A percentile compares a stretch with the other conserved stretches of the same genome.
phyloP scores from a whole-genome alignment of 108 stramenopile species.

The Stephanodiscus triporus region DNA sequence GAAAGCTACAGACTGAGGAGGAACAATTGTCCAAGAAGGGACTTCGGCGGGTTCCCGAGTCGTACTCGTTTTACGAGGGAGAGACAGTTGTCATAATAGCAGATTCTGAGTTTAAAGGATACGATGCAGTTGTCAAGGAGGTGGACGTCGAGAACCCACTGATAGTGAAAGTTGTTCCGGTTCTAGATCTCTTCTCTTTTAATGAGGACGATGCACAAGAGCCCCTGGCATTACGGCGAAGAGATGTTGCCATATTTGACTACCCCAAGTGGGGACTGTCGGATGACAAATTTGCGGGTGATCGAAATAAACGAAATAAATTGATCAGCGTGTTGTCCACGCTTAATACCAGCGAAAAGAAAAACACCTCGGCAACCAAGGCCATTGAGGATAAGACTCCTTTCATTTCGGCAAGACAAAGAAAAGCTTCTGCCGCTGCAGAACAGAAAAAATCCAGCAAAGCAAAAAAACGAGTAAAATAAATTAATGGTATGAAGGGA shows the following conservation, averaged over 20 bases:
- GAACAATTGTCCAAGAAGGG: slow-evolving; percentile 67
- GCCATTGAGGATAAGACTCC: slow-evolving; percentile 14
- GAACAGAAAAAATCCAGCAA: slow-evolving; percentile 45
- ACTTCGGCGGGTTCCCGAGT: slow-evolving; percentile 49
- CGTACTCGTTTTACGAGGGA: slow-evolving; percentile 52
- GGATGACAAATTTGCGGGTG: slow-evolving; percentile 2
- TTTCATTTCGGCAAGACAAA: slow-evolving; percentile 52
- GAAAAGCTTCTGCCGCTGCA: slow-evolving; percentile 55
- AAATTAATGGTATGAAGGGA: not conserved
- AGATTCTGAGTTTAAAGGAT: slow-evolving; percentile 66
- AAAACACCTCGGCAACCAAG: slow-evolving; percentile 9
- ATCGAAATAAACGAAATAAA: slow-evolving; percentile 38
- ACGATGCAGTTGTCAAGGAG: slow-evolving; percentile 38
- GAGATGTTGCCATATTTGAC: slow-evolving; percentile 77
- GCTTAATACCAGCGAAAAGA: slow-evolving; percentile 22
- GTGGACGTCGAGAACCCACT: slow-evolving; percentile 12
- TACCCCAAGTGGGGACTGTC: slow-evolving; percentile 20
- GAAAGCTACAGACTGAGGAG: slow-evolving; percentile 50
- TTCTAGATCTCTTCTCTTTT: slow-evolving; percentile 37
- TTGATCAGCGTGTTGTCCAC: slow-evolving; percentile 47
- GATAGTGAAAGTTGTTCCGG: slow-evolving; percentile 57
- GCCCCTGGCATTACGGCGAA: slow-evolving; percentile 49
- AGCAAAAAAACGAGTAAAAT: slow-evolving; percentile 17
- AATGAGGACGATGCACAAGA: slow-evolving; percentile 11
- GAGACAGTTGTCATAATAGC: slow-evolving; percentile 70